Base-by-base conservation (phyloP, 2,329 filamentous ascomycete genomes). In the Calonectria pseudoturangicola region DNA sequence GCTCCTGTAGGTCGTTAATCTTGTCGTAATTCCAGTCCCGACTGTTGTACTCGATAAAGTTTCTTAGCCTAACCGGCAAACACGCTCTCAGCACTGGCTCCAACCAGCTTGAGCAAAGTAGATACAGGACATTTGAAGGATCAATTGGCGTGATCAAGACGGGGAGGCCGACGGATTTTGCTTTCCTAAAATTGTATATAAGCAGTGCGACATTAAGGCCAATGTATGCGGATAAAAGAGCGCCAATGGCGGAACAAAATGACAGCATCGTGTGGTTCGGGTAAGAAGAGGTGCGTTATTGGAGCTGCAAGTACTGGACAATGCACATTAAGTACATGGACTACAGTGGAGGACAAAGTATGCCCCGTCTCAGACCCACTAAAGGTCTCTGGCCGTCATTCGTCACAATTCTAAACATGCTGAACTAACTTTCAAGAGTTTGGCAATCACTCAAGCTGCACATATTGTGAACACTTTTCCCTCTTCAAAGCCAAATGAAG, bases 31-130 rank as follows among this genome's bases (percentile, higher is more conserved):
- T 77, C 73, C 73, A 77, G 33, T 77, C 73, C n/a, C 75, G 71
- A 1, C 73, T 77, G 60, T 77, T 77, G 68, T 77, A 77, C n/a
- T 77, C 75, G 1, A 77, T 75, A 69, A 77, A 77, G 4, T 77
- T 74, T 1, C 73, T 64, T 1, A 75, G 21, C 0, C 69, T 69
- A 39, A 74, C 71, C 2, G 75, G 75, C 1, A 77, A 1, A 0
- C 67, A 51, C 18, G 48, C 75, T 56, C 75, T 72, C 0, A 77
- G 3, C 0, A 77, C 9, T 0, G 75, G 75, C 12, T 76, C 75
- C 25, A 76, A 16, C 30, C 71, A 75, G 41, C 74, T 73, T 6
- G 70, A 71, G 1, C 62, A 68, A 5, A 76, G 28, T 2, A 76
- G 15, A 21, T 73, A 76, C 3, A 73, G 75, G 8, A 76, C 74